phyloP scores from a whole-genome alignment of 2,329 filamentous ascomycete species.

The Aquanectria penicillioides region DNA sequence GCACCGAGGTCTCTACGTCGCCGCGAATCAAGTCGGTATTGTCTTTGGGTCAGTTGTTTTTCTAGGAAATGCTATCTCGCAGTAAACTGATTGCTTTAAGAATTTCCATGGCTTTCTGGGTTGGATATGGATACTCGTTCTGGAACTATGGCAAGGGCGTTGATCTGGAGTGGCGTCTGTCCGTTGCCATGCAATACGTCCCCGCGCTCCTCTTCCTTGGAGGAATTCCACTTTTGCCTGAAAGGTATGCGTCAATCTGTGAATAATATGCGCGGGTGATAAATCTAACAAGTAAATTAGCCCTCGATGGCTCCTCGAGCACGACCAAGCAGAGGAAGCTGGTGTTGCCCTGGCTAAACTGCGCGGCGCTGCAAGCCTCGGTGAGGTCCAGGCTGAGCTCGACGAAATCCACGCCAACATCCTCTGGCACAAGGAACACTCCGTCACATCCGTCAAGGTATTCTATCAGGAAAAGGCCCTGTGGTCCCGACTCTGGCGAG shows the following conservation, averaged over 20 bases:
- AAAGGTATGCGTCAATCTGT: constrained; percentile 56
- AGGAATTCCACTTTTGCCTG: constrained; percentile 63
- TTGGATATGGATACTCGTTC: constrained; percentile 65
- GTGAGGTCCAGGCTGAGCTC: constrained; percentile 46
- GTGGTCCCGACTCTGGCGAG: constrained; percentile 65
- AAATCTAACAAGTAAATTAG: constrained; percentile 33
- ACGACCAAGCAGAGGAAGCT: constrained; percentile 55
- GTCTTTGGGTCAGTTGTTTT: constrained; percentile 58
- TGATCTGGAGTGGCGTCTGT: constrained; percentile 63
- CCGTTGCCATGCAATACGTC: constrained; percentile 61
- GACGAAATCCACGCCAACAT: constrained; percentile 59
- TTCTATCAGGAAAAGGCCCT: constrained; percentile 60
- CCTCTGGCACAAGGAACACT: constrained; percentile 37
- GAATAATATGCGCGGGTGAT: too few relatives aligned
- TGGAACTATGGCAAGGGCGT: constrained; percentile 58
- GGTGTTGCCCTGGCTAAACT: constrained; percentile 58
- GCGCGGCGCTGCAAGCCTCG: constrained; percentile 54
- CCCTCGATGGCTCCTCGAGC: constrained; percentile 67
- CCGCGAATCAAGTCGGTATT: constrained; percentile 69
- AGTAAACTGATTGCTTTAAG: neutral
- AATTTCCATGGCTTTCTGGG: constrained; percentile 50
- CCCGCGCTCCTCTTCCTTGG: constrained; percentile 60
- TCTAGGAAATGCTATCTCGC: too few relatives aligned
- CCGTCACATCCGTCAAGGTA: constrained; percentile 42
- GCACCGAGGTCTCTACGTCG: constrained; percentile 64